phyloP scores from a whole-genome alignment of 2,329 filamentous ascomycete genomes.

The Colletotrichum karsti region DNA sequence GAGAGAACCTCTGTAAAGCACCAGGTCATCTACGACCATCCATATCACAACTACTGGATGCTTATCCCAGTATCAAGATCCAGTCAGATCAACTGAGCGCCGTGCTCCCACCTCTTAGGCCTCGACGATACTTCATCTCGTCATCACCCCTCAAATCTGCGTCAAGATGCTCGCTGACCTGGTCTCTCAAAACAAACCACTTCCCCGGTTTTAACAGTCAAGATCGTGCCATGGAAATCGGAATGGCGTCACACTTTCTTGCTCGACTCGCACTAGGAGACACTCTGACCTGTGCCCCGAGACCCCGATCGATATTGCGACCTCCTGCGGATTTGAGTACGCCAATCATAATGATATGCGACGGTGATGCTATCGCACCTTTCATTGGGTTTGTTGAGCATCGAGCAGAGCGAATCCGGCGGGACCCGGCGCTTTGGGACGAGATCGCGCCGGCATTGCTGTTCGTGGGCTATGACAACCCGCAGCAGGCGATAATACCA shows the following conservation, averaged over 20 bases:
- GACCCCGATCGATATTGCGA: background rate
- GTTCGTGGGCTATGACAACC: background rate
- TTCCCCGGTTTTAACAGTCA: background rate
- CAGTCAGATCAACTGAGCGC: background rate
- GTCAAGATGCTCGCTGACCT: background rate
- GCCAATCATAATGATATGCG: background rate
- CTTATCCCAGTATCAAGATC: background rate
- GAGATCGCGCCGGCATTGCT: background rate
- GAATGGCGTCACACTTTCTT: background rate
- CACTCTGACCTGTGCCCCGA: background rate
- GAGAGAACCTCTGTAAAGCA: background rate
- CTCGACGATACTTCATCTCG: background rate
- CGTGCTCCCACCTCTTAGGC: rapidly evolving
- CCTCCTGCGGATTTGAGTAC: background rate
- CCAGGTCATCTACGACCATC: background rate
- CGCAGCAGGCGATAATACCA: background rate
- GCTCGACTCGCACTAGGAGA: background rate
- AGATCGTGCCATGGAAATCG: background rate
- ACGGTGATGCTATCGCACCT: background rate
- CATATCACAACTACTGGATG: background rate
- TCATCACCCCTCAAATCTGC: background rate
- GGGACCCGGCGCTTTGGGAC: background rate
- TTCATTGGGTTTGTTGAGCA: background rate
- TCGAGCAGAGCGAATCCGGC: background rate
- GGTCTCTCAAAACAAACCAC: background rate